These are phyloP conservation scores for Paraglomus brasilianum DNA, from an alignment of 192 early-diverging fungal species.

Conservation along the genomic window DNA sequence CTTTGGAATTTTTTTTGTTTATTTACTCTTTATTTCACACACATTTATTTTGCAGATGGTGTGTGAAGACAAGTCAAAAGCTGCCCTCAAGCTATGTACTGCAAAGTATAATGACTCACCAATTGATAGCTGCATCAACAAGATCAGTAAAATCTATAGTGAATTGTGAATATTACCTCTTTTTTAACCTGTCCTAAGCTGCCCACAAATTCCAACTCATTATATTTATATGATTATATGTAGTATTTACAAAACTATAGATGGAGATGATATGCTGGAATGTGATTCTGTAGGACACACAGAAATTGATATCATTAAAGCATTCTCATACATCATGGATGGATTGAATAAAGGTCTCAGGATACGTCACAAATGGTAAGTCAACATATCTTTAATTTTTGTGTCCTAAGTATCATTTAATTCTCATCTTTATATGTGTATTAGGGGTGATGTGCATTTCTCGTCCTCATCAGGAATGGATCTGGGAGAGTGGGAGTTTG, in stretches of 20 bases:
- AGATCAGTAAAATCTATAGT: slow-evolving; percentile 26
- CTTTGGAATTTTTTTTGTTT: slow-evolving; percentile 19
- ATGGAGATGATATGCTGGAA: slow-evolving; percentile 22
- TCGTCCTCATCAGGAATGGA: slow-evolving; percentile 26
- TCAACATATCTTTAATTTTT: slow-evolving; percentile 1
- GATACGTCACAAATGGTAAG: slow-evolving; percentile 32
- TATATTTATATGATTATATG: too few species aligned
- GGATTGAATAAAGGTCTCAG: slow-evolving; percentile 3
- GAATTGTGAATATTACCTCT: slow-evolving; percentile 18
- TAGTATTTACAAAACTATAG: slow-evolving; percentile 11
- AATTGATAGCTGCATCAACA: slow-evolving; percentile 21
- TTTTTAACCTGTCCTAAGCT: slow-evolving; percentile 21
- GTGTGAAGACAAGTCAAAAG: not conserved
- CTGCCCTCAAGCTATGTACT: slow-evolving; percentile 17
- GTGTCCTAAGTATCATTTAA: not conserved
- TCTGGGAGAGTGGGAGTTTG: slow-evolving; percentile 30
- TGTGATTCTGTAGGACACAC: too few species aligned
- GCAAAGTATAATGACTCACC: slow-evolving; percentile 9
- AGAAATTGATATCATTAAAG: slow-evolving; percentile 32
- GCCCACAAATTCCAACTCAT: not conserved
- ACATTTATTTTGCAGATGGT: slow-evolving; percentile 24
- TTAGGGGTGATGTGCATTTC: slow-evolving; percentile 19
- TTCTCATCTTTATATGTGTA: not conserved
- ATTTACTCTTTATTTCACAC: slow-evolving; percentile 18
- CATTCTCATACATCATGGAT: slow-evolving; percentile 26